Percentiles rank a stretch among this genome's conserved stretches.
phyloP scores from a whole-genome alignment of 257 asterid genomes.

The Asclepias syriaca region DNA sequence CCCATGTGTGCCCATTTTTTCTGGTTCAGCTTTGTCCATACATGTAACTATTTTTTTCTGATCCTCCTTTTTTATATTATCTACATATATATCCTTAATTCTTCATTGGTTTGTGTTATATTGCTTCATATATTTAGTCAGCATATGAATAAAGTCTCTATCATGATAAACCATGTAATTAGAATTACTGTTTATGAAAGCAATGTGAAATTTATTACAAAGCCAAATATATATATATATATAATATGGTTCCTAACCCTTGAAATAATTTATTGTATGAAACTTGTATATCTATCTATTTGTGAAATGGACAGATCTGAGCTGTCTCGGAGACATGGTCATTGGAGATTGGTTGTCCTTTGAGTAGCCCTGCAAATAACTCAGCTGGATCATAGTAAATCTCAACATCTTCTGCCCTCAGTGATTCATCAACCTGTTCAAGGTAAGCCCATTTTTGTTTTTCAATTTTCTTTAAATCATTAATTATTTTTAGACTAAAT shows the following conservation, averaged over 20 bases:
- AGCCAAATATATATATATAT: not conserved
- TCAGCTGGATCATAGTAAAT: conserved; percentile 73
- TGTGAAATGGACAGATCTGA: conserved; percentile 44
- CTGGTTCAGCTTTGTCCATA: not conserved
- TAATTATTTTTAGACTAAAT: too few species aligned
- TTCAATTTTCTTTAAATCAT: too few species aligned
- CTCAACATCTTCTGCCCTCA: conserved; percentile 84
- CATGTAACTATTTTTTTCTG: not conserved
- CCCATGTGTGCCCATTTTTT: not conserved
- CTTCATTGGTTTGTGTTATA: not conserved
- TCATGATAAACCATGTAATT: not conserved
- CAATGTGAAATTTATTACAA: not conserved
- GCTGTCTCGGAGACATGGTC: not conserved
- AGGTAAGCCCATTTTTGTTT: not conserved
- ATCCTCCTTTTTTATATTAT: too few species aligned
- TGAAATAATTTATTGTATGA: not conserved
- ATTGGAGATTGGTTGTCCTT: conserved; percentile 27
- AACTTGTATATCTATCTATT: conserved; percentile 6
- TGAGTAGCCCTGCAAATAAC: conserved; percentile 57
- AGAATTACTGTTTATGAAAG: not conserved
- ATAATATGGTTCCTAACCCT: not conserved
- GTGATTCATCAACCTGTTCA: conserved; percentile 61
- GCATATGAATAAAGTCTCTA: not conserved
- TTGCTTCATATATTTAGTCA: too few species aligned
- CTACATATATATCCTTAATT: not conserved